phyloP scores from a whole-genome alignment of 2,329 filamentous ascomycete genomes.

The Talaromyces funiculosus region DNA sequence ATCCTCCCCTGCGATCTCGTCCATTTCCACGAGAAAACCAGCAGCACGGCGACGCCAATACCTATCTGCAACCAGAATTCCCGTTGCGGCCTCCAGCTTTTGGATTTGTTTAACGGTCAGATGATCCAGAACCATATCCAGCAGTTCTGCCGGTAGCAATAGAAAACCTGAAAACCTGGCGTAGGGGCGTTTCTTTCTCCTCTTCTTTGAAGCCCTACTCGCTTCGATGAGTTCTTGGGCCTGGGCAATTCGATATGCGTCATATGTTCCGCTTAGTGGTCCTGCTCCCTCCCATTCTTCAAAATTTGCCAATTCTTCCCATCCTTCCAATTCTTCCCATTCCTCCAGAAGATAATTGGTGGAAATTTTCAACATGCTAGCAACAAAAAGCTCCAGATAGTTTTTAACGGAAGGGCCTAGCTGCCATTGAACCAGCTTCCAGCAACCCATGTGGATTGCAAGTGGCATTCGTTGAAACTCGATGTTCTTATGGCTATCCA shows the following conservation, averaged over 20 bases:
- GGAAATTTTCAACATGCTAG: not conserved
- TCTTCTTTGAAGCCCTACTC: not conserved
- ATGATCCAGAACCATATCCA: not conserved
- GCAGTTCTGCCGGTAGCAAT: not conserved
- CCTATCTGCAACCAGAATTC: not conserved
- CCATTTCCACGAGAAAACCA: not conserved
- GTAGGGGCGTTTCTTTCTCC: not conserved
- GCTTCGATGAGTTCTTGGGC: not conserved
- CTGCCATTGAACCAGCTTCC: not conserved
- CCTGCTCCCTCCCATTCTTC: too few species aligned
- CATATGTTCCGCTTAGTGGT: not conserved
- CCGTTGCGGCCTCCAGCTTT: not conserved
- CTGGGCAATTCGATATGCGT: not conserved
- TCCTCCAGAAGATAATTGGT: not conserved
- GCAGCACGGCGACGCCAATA: constrained; percentile 3
- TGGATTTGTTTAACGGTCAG: not conserved
- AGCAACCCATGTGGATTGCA: constrained; percentile 2
- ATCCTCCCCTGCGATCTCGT: not conserved
- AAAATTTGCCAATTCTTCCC: too few species aligned
- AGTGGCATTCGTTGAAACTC: too few species aligned
- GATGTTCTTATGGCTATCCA: too few species aligned
- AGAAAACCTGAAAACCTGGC: not conserved
- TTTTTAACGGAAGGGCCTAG: not conserved
- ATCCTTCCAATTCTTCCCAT: too few species aligned
- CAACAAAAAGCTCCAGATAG: not conserved